These are phyloP conservation scores for Rostrohypoxylon terebratum DNA, from an alignment of 495 filamentous ascomycete genomes.

Conservation along the genomic window DNA sequence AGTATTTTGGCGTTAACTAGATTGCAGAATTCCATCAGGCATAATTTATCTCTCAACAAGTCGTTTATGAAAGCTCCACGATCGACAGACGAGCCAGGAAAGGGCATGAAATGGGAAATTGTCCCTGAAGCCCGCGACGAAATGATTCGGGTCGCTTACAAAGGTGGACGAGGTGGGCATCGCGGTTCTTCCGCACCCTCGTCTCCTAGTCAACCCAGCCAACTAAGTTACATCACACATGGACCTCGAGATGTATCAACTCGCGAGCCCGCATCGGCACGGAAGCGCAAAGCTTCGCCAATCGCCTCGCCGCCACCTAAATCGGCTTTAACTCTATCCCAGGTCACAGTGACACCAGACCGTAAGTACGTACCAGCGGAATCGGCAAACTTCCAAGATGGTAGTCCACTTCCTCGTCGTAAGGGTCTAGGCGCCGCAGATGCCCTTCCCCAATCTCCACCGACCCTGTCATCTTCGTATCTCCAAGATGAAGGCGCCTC, in stretches of 20 bases:
- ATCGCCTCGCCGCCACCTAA: slow-evolving; percentile 61
- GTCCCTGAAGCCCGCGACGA: slow-evolving; percentile 83
- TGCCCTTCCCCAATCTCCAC: slow-evolving; percentile 71
- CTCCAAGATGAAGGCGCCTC: slow-evolving; percentile 64
- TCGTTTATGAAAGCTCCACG: slow-evolving; percentile 91
- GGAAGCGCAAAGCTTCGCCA: slow-evolving; percentile 65
- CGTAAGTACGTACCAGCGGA: slow-evolving; percentile 52
- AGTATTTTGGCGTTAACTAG: slow-evolving; percentile 36
- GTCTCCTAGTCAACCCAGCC: slow-evolving; percentile 61
- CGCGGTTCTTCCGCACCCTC: slow-evolving; percentile 68
- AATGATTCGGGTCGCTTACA: slow-evolving; percentile 62
- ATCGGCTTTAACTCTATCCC: slow-evolving; percentile 60
- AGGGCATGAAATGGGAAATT: slow-evolving; percentile 99
- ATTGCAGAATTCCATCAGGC: slow-evolving; percentile 89
- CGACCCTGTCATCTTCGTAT: slow-evolving; percentile 75
- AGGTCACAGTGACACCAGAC: slow-evolving; percentile 68
- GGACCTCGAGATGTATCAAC: slow-evolving; percentile 61
- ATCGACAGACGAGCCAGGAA: slow-evolving; percentile 92
- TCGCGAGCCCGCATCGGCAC: slow-evolving; percentile 54
- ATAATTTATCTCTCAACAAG: slow-evolving; percentile 94
- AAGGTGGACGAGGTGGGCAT: slow-evolving; percentile 67
- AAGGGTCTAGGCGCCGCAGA: slow-evolving; percentile 59
- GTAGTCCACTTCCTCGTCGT: slow-evolving; percentile 66
- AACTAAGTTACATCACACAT: slow-evolving; percentile 62
- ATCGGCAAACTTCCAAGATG: slow-evolving; percentile 65